Base-by-base conservation (phyloP, 1,284 basidiomycete species). In the Uromyces viciae-fabae region DNA sequence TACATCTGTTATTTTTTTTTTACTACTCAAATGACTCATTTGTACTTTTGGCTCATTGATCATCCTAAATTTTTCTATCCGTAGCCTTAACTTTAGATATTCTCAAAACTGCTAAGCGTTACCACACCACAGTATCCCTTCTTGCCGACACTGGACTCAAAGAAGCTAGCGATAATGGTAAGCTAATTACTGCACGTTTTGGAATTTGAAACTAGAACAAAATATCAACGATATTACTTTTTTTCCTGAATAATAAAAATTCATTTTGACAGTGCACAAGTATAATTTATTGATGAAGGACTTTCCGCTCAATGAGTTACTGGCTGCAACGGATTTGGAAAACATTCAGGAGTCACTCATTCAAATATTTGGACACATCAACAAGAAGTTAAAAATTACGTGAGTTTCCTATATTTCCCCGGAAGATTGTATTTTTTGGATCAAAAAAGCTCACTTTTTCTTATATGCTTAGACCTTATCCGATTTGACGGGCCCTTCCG, bases 121-220 rank as follows among this genome's bases (percentile, higher is more conserved):
- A 97, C 88, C 94, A 93, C 82, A 95, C 95, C 0, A 99, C 96
- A 0, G 95, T 98, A 85, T 94, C 94, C 86, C 98, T 99, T 88
- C 94, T 97, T 82, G 94, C 96, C 1, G 96, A 99, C 85, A 99
- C 96, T 0, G 96, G 95, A 28, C 87, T 98, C 83, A 97, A 95
- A 86, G 94, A 95, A 85, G 93, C 94, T 11, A 92, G 91, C 56
- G 94, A 96, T 84, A 88, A 91, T 4, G 92, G 92, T 92, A 60
- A 15, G 14, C 56, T 60, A 2, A 5, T 19, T 68, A 43, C 66
- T 25, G 17, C 25, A 11, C 28, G 8, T 60, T 25, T 60, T n/a
- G 14, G 56, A 9, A 11, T n/a, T 60, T n/a, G n/a, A n/a, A n/a
- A n/a, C n/a, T n/a, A n/a, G n/a, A n/a, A n/a, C n/a, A n/a, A n/a